Conservation (phyloP, 2,329 filamentous ascomycete species). For the Verticillium klebahnii region DNA sequence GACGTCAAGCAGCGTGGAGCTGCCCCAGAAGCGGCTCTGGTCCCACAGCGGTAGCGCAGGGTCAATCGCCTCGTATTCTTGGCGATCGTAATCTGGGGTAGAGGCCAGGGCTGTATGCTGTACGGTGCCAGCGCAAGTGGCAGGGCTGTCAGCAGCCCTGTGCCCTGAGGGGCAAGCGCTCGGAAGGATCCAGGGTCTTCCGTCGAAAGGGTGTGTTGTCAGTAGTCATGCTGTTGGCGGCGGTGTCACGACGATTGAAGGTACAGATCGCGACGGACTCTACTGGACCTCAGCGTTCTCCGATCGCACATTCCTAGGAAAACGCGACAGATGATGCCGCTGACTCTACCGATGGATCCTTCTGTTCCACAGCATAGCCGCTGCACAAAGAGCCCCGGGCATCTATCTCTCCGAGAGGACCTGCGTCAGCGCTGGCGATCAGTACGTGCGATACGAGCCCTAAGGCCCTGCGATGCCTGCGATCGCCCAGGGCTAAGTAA, state of each 20-base stretch:
- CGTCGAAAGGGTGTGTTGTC: neutral
- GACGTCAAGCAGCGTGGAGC: neutral
- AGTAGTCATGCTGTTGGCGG: too few relatives aligned
- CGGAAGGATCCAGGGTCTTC: neutral
- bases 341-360: neutral
- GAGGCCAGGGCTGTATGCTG: neutral
- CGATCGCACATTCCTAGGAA: too few relatives aligned
- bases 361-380: neutral
- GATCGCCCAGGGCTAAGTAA: neutral
- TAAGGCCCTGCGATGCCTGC: neutral
- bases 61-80: neutral
- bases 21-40: neutral
- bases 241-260: too few relatives aligned
- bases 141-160: neutral
- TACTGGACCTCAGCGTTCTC: too few relatives aligned
- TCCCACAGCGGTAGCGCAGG: neutral
- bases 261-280: too few relatives aligned
- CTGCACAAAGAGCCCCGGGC: neutral
- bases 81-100: neutral
- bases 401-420: neutral
- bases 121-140: neutral
- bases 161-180: neutral
- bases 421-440: neutral
- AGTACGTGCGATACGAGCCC: neutral
- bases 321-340: neutral